Evolutionary conservation across 2,329 filamentous ascomycete species (phyloP).

Genomic region (Lasiodiplodia gonubiensis): DNA sequence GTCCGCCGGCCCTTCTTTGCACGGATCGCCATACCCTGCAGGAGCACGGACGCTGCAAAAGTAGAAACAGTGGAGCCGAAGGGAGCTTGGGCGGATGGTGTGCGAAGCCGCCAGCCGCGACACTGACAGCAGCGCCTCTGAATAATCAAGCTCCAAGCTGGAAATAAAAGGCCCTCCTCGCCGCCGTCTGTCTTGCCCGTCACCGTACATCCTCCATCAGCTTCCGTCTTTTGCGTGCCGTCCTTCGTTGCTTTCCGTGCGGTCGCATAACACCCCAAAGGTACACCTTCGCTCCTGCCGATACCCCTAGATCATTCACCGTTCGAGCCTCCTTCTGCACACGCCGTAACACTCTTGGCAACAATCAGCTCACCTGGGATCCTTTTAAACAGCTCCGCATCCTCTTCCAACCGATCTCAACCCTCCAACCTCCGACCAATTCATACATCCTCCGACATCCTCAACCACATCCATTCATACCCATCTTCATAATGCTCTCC

Average conservation of each 20-base stretch:
- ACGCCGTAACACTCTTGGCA: neutral
- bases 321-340: conserved; percentile 22
- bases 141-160: conserved; percentile 23
- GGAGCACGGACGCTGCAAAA: conserved; percentile 27
- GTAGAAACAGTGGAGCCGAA: conserved; percentile 28
- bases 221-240: conserved; percentile 19
- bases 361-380: neutral
- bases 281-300: conserved; percentile 9
- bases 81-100: conserved; percentile 28
- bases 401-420: neutral
- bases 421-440: neutral
- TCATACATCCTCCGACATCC: neutral
- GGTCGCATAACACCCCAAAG: conserved; percentile 1
- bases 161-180: conserved; percentile 24
- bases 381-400: conserved; percentile 5
- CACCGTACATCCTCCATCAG: conserved; percentile 21
- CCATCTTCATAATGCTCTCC: conserved; percentile 20
- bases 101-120: conserved; percentile 23
- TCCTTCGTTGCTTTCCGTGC: neutral
- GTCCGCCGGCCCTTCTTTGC: conserved; percentile 19
- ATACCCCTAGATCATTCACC: neutral
- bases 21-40: conserved; percentile 28
- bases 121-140: conserved; percentile 14
- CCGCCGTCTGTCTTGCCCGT: neutral
- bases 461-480: neutral